Evolutionary conservation across 2,329 filamentous ascomycete genomes (phyloP).

Genomic region (Aspergillus sp.): DNA sequence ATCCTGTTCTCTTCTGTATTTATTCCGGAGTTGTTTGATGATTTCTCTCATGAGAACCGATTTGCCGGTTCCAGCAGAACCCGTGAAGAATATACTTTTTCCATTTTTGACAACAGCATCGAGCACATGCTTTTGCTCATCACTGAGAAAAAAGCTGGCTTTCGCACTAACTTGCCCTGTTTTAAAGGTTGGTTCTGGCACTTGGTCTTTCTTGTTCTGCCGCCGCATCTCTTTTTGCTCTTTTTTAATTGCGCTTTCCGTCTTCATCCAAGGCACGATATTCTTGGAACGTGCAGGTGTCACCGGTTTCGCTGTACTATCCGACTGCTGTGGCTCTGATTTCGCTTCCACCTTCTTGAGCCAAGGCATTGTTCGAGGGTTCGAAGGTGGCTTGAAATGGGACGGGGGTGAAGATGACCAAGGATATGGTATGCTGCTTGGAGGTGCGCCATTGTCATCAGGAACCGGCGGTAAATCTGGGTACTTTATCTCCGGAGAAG

Average conservation of each 20-base stretch:
- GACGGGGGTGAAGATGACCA: constrained; percentile 59
- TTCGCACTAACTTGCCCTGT: constrained; percentile 28
- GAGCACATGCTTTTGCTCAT: constrained; percentile 77
- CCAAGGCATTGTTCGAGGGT: constrained; percentile 61
- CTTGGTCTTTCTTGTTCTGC: constrained; percentile 43
- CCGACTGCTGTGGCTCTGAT: constrained; percentile 1
- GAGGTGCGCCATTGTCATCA: constrained; percentile 24
- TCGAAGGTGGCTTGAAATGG: constrained; percentile 36
- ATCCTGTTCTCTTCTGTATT: constrained; percentile 68
- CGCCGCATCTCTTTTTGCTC: constrained; percentile 66
- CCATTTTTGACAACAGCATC: constrained; percentile 70
- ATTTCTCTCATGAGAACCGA: constrained; percentile 92
- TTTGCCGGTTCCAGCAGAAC: constrained; percentile 92
- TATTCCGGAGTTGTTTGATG: constrained; percentile 69
- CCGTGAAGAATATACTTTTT: constrained; percentile 95
- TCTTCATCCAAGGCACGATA: constrained; percentile 60
- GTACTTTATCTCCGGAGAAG: constrained; percentile 25
- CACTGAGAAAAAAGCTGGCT: constrained; percentile 62
- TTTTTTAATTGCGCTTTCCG: constrained; percentile 65
- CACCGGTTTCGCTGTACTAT: constrained; percentile 22
- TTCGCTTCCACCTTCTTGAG: constrained; percentile 30
- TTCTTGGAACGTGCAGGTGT: constrained; percentile 40
- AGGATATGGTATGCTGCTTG: constrained; percentile 53
- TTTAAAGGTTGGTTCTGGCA: constrained; percentile 34
- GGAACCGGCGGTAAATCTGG: constrained; percentile 26